These are phyloP conservation scores for Verticillium nubilum DNA, from an alignment of 2,329 filamentous ascomycete species.

Conservation along the genomic window DNA sequence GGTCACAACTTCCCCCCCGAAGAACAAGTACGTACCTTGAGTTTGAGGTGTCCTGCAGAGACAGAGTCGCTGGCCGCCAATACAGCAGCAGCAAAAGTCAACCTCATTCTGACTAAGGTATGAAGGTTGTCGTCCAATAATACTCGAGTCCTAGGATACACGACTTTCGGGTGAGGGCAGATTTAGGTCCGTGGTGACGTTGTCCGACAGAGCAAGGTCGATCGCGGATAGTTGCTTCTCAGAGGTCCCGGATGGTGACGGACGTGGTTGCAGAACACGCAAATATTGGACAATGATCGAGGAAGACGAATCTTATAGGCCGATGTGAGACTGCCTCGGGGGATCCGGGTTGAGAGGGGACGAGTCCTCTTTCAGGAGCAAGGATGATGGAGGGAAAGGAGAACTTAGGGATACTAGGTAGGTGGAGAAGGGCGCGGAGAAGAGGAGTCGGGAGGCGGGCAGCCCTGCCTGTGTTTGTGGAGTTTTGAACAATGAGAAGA, in stretches of 20 bases:
- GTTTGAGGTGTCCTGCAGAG: slow-evolving; percentile 4
- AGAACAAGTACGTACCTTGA: slow-evolving; percentile 7
- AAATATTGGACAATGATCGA: background rate
- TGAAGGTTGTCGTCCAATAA: background rate
- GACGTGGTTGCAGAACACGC: background rate
- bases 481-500: background rate
- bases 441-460: background rate
- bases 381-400: background rate
- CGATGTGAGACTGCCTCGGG: background rate
- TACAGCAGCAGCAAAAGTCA: slow-evolving; percentile 22
- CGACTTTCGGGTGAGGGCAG: background rate
- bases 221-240: background rate
- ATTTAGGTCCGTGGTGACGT: background rate
- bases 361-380: background rate
- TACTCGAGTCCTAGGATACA: background rate
- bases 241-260: background rate
- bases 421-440: background rate
- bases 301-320: background rate
- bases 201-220: background rate
- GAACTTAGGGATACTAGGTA: background rate
- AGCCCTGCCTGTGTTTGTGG: background rate
- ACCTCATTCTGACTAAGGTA: slow-evolving; percentile 24
- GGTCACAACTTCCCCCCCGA: too few species aligned
- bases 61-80: slow-evolving; percentile 23
- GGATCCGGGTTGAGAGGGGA: background rate